Evolutionary conservation across 495 filamentous ascomycete genomes (phyloP), one percentile per base, ranked within the genome.

Genomic region (Xylaria scruposa): DNA sequence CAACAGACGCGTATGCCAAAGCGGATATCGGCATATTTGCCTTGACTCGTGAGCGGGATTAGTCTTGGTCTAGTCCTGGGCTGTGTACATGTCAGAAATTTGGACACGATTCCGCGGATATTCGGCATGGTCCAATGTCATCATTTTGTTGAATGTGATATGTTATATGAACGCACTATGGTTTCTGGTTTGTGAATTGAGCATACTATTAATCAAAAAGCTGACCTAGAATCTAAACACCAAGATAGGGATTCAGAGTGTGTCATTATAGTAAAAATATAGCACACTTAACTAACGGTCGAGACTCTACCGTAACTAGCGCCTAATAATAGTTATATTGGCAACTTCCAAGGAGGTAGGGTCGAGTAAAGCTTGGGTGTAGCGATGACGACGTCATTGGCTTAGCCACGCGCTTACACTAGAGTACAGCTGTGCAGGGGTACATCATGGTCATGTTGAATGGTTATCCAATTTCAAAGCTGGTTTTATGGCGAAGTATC

Each of bases 341-440:
- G 29, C 29, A 3, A 31, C 29, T 31, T 31, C 29, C 29, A 31
- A 3, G 29, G 29, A 31, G 29, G 29, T 31, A 31, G 29, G 29
- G 29, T 31, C 13, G 3, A 17, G 56, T 15, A 13, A 12, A 21
- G 38, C 17, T 40, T 26, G 5, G 7, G 49, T 12, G 51, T 17
- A 60, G 42, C 29, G 53, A 33, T 60, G 67, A 68, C 67, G 67
- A 68, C 67, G 67, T 68, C 67, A 68, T 68, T n/a, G 46, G 51
- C 67, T 60, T 7, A 68, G 67, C 67, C 67, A 68, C 51, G 44
- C 49, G 33, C 64, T 38, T 67, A 54, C 63, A 46, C 63, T 44
- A 44, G 26, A 31, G 29, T 59, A 59, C 54, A 36, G 31, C 26
- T 59, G 33, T 29, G 54, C 31, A 59, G 26, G 54, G 31, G 8